Evolutionary conservation across 495 filamentous ascomycete species (phyloP), one percentile per base, ranked within the genome.

Genomic region (Penicillium pancosmium): DNA sequence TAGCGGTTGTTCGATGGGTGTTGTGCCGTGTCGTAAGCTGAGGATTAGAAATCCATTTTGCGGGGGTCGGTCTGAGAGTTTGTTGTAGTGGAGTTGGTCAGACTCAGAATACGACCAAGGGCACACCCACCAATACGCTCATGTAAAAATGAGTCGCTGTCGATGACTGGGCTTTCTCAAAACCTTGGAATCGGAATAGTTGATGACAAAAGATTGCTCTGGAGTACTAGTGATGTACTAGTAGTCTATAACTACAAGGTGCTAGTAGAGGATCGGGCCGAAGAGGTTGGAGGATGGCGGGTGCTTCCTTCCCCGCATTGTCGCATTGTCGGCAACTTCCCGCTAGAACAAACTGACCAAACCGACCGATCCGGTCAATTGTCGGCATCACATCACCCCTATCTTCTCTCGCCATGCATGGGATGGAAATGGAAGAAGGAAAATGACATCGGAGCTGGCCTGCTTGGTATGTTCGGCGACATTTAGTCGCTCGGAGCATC

Each of bases 401-500:
- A 15, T 9, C n/a, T 18, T 9, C 5, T 6, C 3, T 19, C 16
- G 5, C 15, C 21, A 48, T 48, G 11, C 21, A 13, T 7, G 21
- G 1, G 10, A 10, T 34, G 6, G 27, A 47, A 15, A 10, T 34
- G 27, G 27, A 47, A 15, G 0, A 19, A n/a, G 8, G 8, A 7
- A n/a, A 4, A 61, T 61, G 53, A 23, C 19, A 15, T 36, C 52
- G 5, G 55, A 63, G 53, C 64, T 54, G 59, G 35, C 44, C n/a
- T 71, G 68, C 48, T 21, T 35, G 4, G 41, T 59, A 43, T 71
- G 68, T 36, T 44, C 33, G 8, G 38, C 64, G 8, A 57, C 48
- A 4, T 67, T 66, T 13, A 71, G 63, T 54, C 68, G 68, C 4
- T 55, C 57, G 4, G 68, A 71, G 48, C 68, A 71, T 59, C 47